Conservation (phyloP, 1,284 basidiomycete genomes). For the Ustilago bromivora region DNA sequence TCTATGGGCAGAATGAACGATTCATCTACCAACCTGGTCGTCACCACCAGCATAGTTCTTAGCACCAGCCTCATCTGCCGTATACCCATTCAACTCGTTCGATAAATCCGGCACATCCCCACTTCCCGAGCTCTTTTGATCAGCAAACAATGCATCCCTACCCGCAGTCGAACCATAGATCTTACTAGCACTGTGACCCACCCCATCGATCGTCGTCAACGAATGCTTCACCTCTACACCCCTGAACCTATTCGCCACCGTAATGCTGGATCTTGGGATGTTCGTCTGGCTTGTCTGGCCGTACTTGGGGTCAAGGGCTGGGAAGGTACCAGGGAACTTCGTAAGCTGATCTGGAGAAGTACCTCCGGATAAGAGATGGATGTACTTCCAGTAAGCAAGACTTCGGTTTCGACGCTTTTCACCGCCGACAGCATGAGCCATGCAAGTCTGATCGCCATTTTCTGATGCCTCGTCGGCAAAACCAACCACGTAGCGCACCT, state of each 20-base stretch:
- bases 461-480: conserved; percentile 31
- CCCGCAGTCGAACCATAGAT: conserved; percentile 58
- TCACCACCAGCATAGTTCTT: conserved; percentile 12
- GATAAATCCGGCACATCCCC: conserved; percentile 20
- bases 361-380: conserved; percentile 48
- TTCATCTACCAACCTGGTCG: background rate
- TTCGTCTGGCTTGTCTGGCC: conserved; percentile 16
- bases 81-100: conserved; percentile 29
- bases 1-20: background rate
- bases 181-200: conserved; percentile 57
- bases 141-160: conserved; percentile 60
- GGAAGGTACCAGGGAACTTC: conserved; percentile 54
- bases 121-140: conserved; percentile 16
- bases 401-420: conserved; percentile 33
- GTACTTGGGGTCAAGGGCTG: conserved; percentile 29
- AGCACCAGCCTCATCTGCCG: conserved; percentile 24
- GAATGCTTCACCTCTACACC: conserved; percentile 44
- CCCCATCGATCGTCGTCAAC: conserved; percentile 56
- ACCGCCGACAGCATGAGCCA: conserved; percentile 53
- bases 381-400: conserved; percentile 63
- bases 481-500: conserved; percentile 57
- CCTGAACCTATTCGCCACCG: conserved; percentile 12
- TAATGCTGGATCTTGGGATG: conserved; percentile 30
- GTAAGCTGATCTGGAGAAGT: conserved; percentile 7
- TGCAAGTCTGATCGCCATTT: conserved; percentile 61